A percentile compares a stretch with the other conserved stretches of the same genome.
phyloP scores from a whole-genome alignment of 345 rosid genomes.

The Garcia nutans region DNA sequence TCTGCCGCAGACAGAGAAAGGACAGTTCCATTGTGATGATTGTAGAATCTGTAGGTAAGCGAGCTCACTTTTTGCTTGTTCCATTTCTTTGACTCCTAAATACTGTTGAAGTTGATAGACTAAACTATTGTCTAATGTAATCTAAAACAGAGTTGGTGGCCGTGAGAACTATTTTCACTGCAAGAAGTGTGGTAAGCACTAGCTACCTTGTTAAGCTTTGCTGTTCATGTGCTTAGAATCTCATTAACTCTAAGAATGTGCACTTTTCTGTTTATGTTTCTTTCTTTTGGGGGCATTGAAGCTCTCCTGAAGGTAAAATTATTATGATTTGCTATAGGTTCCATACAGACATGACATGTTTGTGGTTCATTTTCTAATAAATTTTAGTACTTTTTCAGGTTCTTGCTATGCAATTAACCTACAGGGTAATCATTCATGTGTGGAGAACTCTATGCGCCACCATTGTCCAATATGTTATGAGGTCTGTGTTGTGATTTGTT shows the following conservation, averaged over 20 bases:
- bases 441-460: conserved; percentile 96
- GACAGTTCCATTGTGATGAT: conserved; percentile 88
- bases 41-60: conserved; percentile 97
- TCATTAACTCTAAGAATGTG: not conserved
- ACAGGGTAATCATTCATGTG: conserved; percentile 74
- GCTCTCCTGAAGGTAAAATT: not conserved
- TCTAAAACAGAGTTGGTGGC: conserved; percentile 76
- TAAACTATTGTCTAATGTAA: not conserved
- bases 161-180: conserved; percentile 82
- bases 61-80: conserved; percentile 1
- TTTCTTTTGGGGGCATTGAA: not conserved
- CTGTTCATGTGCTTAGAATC: not conserved
- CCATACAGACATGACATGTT: not conserved
- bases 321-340: not conserved
- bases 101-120: not conserved
- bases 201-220: not conserved
- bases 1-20: conserved; percentile 57
- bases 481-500: conserved; percentile 40
- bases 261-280: not conserved
- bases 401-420: conserved; percentile 70
- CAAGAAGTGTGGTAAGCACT: conserved; percentile 81
- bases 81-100: not conserved
- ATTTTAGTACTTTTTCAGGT: conserved; percentile 39
- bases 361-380: not conserved
- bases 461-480: conserved; percentile 97